These are phyloP conservation scores for Populus alba DNA, from an alignment of 345 rosid genomes.

Conservation along the genomic window DNA sequence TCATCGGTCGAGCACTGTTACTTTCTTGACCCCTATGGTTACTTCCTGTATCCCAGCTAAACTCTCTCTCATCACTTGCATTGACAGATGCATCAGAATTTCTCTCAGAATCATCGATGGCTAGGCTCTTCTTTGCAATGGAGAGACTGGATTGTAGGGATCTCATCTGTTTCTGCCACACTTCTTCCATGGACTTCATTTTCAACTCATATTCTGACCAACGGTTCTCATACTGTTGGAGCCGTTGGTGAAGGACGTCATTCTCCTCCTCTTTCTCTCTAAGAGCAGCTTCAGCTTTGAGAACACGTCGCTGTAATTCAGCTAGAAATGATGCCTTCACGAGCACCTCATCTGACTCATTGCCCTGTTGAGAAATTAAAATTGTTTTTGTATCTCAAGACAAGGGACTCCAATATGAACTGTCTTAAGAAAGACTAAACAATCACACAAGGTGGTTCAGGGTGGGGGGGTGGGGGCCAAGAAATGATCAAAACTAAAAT, in stretches of 20 bases:
- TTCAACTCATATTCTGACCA: conserved; percentile 95
- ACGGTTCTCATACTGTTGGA: conserved; percentile 90
- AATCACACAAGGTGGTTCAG: too few relatives aligned
- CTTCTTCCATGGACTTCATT: conserved; percentile 99
- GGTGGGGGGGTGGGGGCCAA: not conserved
- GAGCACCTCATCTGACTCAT: conserved; percentile 72
- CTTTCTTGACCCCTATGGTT: conserved; percentile 56
- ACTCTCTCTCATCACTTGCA: conserved; percentile 70
- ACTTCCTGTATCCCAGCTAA: conserved; percentile 61
- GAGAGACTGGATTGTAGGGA: conserved; percentile 94
- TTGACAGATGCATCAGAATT: conserved; percentile 89
- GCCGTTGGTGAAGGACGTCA: conserved; percentile 87
- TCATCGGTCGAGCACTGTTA: conserved; percentile 76
- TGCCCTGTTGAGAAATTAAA: conserved; percentile 35
- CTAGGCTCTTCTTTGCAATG: conserved; percentile 94
- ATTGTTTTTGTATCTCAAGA: conserved; percentile 11
- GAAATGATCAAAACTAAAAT: not conserved
- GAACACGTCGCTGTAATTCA: conserved; percentile 86
- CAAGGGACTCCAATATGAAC: not conserved
- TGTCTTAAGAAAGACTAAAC: not conserved
- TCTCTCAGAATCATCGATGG: conserved; percentile 75
- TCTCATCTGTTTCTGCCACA: conserved; percentile 99
- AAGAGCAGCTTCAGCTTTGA: conserved; percentile 80
- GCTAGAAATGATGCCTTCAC: conserved; percentile 90
- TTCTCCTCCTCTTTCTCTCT: conserved; percentile 96